Base-by-base conservation (phyloP, 2,329 filamentous ascomycete species). In the Penicillium sp. region DNA sequence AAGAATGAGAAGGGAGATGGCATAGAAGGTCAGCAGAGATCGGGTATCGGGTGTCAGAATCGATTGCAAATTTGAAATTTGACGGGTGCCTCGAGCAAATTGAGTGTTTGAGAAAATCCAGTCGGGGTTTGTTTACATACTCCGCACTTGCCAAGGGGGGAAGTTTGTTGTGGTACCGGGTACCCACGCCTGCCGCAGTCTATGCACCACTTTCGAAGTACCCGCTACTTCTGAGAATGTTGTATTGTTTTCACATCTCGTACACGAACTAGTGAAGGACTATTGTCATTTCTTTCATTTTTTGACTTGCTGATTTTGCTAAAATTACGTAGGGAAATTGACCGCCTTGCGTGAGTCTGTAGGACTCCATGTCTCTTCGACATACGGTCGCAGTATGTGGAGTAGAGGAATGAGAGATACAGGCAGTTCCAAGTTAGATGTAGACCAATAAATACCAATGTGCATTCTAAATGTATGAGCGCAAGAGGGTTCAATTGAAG, bases 141-240 rank as follows among this genome's bases (percentile, higher is more conserved):
- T 62, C 59, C 59, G 58, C 57, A 61, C 59, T 58, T 59, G 50
- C 54, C 62, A 52, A 63, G 55, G 60, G 62, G 38, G 56, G 54
- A 61, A 61, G 60, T 64, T 65, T 65, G 61, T 63, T 62, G 51
- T 65, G 59, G 62, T 63, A 60, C 43, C 43, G 27, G 43, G 46
- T 61, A 55, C 56, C 34, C 38, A 22, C 24, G 13, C 38, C 14
- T 21, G n/a, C 40, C 22, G 39, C 13, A 13, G 32, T 36, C 13
- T 27, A 38, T 9, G 10, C 24, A 45, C 16, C 16, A 13, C 55
- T 14, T 8, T 51, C 1, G 5, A 54, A 36, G 52, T 61, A 61
- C 52, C 50, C 5, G 32, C 5, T 55, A 60, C 58, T 27, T 31
- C 11, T 39, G 5, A 46, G 55, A 55, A 50, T 54, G 52, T 39